Conservation (phyloP, 306 rosid genomes). For the Pyrus bretschneideri region DNA sequence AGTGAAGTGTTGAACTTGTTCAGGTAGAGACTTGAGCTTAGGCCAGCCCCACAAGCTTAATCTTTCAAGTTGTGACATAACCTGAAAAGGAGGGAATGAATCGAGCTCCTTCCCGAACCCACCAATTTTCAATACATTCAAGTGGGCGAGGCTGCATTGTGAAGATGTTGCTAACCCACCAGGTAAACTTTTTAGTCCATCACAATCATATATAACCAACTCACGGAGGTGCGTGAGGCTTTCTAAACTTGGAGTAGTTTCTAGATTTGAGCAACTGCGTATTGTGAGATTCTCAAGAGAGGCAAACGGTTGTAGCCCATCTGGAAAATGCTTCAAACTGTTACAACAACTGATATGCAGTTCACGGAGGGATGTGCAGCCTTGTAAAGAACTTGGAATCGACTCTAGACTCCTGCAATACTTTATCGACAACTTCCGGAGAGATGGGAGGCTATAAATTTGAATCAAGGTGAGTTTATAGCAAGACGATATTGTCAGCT, state of each 20-base stretch:
- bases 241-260: background rate
- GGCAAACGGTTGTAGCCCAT: no score
- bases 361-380: background rate
- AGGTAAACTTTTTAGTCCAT: background rate
- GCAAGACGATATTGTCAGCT: fast-evolving
- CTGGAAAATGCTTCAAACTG: no score
- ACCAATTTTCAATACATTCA: background rate
- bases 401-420: no score
- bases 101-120: background rate
- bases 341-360: no score
- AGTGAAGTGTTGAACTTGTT: background rate
- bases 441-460: background rate
- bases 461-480: background rate
- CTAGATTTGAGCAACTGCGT: no score
- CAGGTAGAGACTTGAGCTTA: background rate
- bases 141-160: background rate
- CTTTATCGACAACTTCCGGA: no score
- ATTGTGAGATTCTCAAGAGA: background rate
- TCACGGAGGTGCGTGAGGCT: background rate
- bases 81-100: background rate
- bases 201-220: fast-evolving
- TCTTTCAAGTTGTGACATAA: background rate
- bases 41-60: background rate
- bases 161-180: background rate
- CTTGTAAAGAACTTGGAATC: no score